Base-by-base conservation (phyloP, 2,329 filamentous ascomycete species). In the Neofusicoccum laricinum region DNA sequence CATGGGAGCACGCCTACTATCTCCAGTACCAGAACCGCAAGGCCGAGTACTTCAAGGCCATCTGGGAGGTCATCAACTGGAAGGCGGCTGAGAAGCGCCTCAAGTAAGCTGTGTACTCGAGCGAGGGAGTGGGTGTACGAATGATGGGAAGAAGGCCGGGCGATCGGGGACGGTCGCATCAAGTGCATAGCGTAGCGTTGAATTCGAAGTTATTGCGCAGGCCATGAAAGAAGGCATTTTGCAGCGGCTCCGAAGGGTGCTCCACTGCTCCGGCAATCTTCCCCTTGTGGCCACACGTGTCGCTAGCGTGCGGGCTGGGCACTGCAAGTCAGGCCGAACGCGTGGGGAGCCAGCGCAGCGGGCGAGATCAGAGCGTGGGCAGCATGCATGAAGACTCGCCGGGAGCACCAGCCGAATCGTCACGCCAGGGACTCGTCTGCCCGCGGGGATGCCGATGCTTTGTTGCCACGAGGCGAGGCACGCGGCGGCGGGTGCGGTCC, bases 31-130 rank as follows among this genome's bases (percentile, higher is more conserved):
- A 97, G 87, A 97, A 97, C 85, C 89, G 92, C 79, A 97, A 97
- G 88, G 93, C 90, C 65, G 93, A 97, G 82, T 97, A 97, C 85
- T 97, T 97, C 80, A 86, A 86, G 72, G 92, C 92, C 65, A 90
- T 97, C 77, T 97, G 93, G 93, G 91, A 96, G 71, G 93, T 97
- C 57, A 83, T 97, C 78, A 97, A 97, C 88, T 97, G 93, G 93
- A 92, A 93, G 86, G 87, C 90, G 36, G 93, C 92, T 49, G 88
- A 91, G 77, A 87, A 89, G 84, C 87, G 92, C 69, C 92, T 92
- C 74, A 78, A 82, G 71, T 85, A 82, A 76, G 72, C 21, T 11
- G 14, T n/a, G 8, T 21, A 8, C 15, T 8, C 7, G 19, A 17
- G 15, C 21, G 25, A 21, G 17, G 51, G n/a, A 7, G 4, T 15